Evolutionary conservation across 495 filamentous ascomycete genomes (phyloP).

Genomic region (Neurospora hispaniola): DNA sequence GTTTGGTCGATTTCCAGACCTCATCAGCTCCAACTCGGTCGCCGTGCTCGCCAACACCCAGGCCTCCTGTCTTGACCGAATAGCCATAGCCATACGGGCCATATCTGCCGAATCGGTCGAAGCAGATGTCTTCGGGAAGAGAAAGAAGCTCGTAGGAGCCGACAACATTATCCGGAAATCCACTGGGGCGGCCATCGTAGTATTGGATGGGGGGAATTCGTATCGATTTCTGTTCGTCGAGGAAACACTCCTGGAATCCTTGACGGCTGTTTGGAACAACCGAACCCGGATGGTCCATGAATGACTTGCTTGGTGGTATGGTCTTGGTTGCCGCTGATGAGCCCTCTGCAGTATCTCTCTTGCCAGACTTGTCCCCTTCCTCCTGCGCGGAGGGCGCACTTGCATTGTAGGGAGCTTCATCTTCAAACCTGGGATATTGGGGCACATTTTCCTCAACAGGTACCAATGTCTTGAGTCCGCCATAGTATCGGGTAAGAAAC

Average conservation of each 20-base stretch:
- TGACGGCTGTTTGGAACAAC: conserved; percentile 36
- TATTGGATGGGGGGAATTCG: conserved; percentile 56
- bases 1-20: conserved; percentile 55
- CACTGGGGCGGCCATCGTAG: conserved; percentile 61
- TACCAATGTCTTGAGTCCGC: conserved; percentile 61
- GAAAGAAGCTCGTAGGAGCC: conserved; percentile 75
- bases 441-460: conserved; percentile 50
- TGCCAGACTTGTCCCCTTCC: neutral
- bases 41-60: conserved; percentile 67
- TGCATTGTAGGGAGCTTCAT: conserved; percentile 30
- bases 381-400: conserved; percentile 18
- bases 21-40: conserved; percentile 63
- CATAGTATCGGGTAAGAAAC: conserved; percentile 75
- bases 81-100: conserved; percentile 91
- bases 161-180: conserved; percentile 72
- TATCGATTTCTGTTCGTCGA: conserved; percentile 52
- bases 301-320: conserved; percentile 60
- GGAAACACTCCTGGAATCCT: conserved; percentile 59
- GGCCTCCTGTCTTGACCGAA: conserved; percentile 60
- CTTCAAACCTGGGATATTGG: conserved; percentile 59
- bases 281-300: conserved; percentile 55
- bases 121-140: conserved; percentile 80
- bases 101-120: conserved; percentile 80
- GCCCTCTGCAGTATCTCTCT: conserved; percentile 40
- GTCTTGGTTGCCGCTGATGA: conserved; percentile 57